Conservation (phyloP, 306 rosid species). For the Corylus avellana region DNA sequence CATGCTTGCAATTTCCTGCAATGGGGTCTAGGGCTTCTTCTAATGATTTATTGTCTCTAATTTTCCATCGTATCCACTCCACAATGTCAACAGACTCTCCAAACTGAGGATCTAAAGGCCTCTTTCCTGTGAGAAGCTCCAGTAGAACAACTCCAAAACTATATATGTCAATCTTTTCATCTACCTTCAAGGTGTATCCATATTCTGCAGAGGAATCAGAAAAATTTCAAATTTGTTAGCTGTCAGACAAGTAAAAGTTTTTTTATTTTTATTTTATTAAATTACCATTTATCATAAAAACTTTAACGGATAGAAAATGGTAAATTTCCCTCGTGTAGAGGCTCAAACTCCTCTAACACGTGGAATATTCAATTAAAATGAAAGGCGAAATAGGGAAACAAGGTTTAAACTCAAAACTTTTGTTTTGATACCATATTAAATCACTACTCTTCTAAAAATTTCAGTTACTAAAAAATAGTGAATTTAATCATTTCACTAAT, state of each 20-base stretch:
- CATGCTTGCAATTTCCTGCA: constrained; percentile 79
- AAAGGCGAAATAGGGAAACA: no score
- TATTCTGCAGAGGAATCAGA: constrained; percentile 53
- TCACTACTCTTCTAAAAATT: no score
- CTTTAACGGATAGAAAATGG: no score
- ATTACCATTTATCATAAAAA: no score
- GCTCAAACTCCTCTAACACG: no score
- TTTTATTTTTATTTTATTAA: background rate
- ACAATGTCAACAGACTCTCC: constrained; percentile 84
- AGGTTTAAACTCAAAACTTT: no score
- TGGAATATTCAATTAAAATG: no score
- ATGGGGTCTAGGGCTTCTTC: constrained; percentile 78
- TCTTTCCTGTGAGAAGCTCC: constrained; percentile 85
- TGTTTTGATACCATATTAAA: no score
- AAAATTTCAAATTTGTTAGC: constrained; percentile 10
- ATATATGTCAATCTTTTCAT: constrained; percentile 89
- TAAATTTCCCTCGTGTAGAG: no score
- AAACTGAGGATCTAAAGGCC: constrained; percentile 69
- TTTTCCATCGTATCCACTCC: constrained; percentile 78
- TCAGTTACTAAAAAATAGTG: no score
- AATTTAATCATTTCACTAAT: no score
- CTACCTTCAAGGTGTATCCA: constrained; percentile 92
- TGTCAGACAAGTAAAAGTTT: background rate
- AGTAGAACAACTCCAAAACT: constrained; percentile 90
- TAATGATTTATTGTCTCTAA: constrained; percentile 59